Evolutionary conservation across 768 basidiomycete species (phyloP).

Genomic region (Pholiota conissans): DNA sequence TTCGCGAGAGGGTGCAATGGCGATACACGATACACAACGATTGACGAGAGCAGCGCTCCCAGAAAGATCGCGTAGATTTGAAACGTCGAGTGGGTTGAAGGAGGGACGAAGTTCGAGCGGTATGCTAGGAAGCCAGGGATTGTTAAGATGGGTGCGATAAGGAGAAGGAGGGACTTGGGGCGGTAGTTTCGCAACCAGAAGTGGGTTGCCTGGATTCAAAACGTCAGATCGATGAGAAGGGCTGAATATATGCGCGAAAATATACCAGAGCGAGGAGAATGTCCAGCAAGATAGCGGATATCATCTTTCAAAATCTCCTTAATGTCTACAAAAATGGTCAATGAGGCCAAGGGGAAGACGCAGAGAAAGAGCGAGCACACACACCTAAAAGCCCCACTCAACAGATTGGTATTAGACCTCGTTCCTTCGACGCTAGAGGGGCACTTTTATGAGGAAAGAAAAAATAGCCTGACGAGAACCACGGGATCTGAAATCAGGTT

Average conservation of each 20-base stretch:
- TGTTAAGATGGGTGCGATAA: background rate
- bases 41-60: constrained; percentile 18
- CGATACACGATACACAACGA: constrained; percentile 41
- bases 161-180: background rate
- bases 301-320: background rate
- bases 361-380: too few relatives aligned
- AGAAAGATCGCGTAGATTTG: constrained; percentile 3
- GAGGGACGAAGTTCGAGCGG: background rate
- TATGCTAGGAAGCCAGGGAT: background rate
- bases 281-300: background rate
- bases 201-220: background rate
- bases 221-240: background rate
- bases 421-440: too few relatives aligned
- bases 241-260: background rate
- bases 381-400: too few relatives aligned
- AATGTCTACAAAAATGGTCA: background rate
- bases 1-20: constrained; percentile 46
- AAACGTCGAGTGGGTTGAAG: background rate
- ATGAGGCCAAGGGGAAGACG: background rate
- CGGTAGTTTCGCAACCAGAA: background rate
- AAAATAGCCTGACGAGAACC: background rate
- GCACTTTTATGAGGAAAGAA: too few relatives aligned
- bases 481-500: background rate
- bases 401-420: background rate
- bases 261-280: background rate